phyloP scores from a whole-genome alignment of 805 yeast species.

The Pichia deserticola region DNA sequence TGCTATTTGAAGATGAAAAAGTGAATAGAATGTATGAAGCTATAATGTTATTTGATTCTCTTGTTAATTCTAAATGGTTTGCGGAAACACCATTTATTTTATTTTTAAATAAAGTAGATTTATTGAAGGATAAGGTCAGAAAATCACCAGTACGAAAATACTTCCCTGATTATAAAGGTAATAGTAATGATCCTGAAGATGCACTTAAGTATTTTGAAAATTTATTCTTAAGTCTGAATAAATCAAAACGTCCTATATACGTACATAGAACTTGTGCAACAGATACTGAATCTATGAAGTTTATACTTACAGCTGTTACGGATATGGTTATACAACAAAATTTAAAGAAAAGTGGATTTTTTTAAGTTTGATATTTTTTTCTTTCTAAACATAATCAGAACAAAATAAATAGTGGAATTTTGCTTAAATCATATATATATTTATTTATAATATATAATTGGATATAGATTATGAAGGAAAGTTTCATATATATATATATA shows the following conservation, averaged over 20 bases:
- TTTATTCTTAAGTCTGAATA: conserved; percentile 56
- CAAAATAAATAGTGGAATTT: too few species aligned
- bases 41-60: conserved; percentile 70
- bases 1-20: conserved; percentile 78
- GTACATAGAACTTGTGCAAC: conserved; percentile 95
- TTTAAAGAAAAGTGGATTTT: conserved; percentile 67
- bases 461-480: too few species aligned
- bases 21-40: conserved; percentile 92
- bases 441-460: too few species aligned
- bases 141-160: conserved; percentile 59
- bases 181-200: conserved; percentile 53
- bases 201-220: conserved; percentile 67
- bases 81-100: conserved; percentile 77
- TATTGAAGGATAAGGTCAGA: conserved; percentile 63
- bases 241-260: conserved; percentile 66
- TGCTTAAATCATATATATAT: too few species aligned
- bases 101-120: conserved; percentile 82
- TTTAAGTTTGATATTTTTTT: too few species aligned
- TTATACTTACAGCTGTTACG: conserved; percentile 86
- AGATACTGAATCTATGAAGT: conserved; percentile 80
- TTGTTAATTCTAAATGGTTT: conserved; percentile 85
- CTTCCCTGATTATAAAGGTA: conserved; percentile 74
- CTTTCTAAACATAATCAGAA: too few species aligned
- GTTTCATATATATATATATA: too few species aligned
- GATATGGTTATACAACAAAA: conserved; percentile 84